These are phyloP conservation scores for Alternaria angustiovoidea DNA, from an alignment of 2,329 filamentous ascomycete genomes.

Conservation along the genomic window DNA sequence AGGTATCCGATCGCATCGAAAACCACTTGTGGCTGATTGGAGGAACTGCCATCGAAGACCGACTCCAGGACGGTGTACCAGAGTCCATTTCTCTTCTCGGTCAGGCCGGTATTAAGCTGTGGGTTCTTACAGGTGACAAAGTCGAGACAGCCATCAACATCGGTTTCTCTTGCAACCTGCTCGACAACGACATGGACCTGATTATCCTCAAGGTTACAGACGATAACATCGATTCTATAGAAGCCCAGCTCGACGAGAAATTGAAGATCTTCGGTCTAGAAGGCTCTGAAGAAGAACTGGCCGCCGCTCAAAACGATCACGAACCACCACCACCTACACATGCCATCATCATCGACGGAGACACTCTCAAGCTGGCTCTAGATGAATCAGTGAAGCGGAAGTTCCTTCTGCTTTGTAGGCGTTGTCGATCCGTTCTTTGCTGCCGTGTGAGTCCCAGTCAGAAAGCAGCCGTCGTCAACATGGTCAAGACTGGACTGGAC, in stretches of 20 bases:
- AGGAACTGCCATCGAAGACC: constrained; percentile 96
- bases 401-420: constrained; percentile 94
- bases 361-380: constrained; percentile 87
- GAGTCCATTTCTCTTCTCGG: constrained; percentile 93
- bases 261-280: constrained; percentile 78
- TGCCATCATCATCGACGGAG: constrained; percentile 93
- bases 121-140: constrained; percentile 98
- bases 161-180: constrained; percentile 96
- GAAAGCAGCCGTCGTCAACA: constrained; percentile 93
- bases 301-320: constrained; percentile 80
- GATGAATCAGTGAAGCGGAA: constrained; percentile 85
- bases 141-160: constrained; percentile 99
- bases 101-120: constrained; percentile 95
- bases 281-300: constrained; percentile 85
- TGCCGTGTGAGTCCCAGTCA: constrained; percentile 97
- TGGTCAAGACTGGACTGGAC: constrained; percentile 94
- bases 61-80: constrained; percentile 94
- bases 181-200: constrained; percentile 98
- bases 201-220: constrained; percentile 88
- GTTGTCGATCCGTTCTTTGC: constrained; percentile 95
- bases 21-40: constrained; percentile 87
- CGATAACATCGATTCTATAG: constrained; percentile 69
- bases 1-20: constrained; percentile 88
- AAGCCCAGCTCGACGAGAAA: constrained; percentile 76
- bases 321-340: constrained; percentile 87